Evolutionary conservation across 2,329 filamentous ascomycete species (phyloP).

Genomic region (Sporothrix mexicana): DNA sequence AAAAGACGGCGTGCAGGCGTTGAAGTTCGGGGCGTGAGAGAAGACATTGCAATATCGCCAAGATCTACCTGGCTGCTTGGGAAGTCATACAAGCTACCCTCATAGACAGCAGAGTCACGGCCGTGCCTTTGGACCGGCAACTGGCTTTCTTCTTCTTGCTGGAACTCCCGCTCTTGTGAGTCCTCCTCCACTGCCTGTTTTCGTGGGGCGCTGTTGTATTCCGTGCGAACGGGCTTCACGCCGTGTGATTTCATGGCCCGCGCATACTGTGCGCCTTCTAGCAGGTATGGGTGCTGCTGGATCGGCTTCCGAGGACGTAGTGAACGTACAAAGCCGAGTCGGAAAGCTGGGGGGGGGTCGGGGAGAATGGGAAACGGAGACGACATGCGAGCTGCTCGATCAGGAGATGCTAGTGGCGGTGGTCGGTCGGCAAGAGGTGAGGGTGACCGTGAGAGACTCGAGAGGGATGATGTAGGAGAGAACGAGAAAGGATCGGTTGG

Average conservation of each 20-base stretch:
- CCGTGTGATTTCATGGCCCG: slow-evolving; percentile 60
- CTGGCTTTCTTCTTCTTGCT: slow-evolving; percentile 57
- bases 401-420: neutral
- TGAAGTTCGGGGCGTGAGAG: slow-evolving; percentile 43
- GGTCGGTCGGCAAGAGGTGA: slow-evolving; percentile 10
- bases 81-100: slow-evolving; percentile 29
- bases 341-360: slow-evolving; percentile 38
- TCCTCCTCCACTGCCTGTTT: slow-evolving; percentile 47
- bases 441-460: slow-evolving; percentile 26
- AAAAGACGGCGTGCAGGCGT: slow-evolving; percentile 37
- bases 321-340: slow-evolving; percentile 52
- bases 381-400: neutral
- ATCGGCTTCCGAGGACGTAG: slow-evolving; percentile 66
- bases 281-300: slow-evolving; percentile 63
- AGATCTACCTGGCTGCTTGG: slow-evolving; percentile 20
- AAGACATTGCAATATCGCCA: slow-evolving; percentile 29
- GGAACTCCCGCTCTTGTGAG: slow-evolving; percentile 58
- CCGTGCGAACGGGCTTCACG: slow-evolving; percentile 57
- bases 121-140: slow-evolving; percentile 40
- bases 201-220: slow-evolving; percentile 42
- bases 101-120: neutral
- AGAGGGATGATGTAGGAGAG: slow-evolving; percentile 34
- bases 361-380: slow-evolving; percentile 26
- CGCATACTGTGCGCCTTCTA: slow-evolving; percentile 62
- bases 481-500: slow-evolving; percentile 20